Evolutionary conservation across 192 early-diverging fungal genomes (phyloP).

Genomic region (Coemansia sp.): DNA sequence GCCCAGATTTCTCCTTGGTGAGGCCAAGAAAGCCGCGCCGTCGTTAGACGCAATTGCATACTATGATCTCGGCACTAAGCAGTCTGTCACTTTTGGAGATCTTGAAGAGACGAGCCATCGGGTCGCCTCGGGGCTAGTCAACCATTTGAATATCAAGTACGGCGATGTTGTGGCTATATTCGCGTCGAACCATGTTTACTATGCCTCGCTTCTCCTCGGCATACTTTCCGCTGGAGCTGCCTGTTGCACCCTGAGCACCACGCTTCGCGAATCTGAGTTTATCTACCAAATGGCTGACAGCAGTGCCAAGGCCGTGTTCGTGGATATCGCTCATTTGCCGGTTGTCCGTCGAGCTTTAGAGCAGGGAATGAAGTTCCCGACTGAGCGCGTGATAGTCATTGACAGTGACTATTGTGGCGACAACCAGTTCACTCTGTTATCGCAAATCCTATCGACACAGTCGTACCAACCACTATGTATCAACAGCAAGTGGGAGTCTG

Average conservation of each 20-base stretch:
- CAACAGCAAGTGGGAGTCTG: slow-evolving; percentile 18
- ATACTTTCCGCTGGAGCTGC: slow-evolving; percentile 28
- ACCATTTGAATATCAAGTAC: slow-evolving; percentile 6
- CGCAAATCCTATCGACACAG: slow-evolving; percentile 5
- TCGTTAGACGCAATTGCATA: slow-evolving; percentile 19
- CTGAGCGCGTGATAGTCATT: slow-evolving; percentile 36
- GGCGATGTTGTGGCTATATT: slow-evolving; percentile 33
- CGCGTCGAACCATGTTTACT: slow-evolving; percentile 33
- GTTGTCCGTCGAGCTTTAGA: slow-evolving; percentile 15
- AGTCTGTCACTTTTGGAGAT: slow-evolving; percentile 10
- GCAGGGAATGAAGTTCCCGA: slow-evolving; percentile 9
- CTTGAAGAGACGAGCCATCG: slow-evolving; percentile 13
- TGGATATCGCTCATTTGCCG: slow-evolving; percentile 51
- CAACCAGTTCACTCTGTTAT: slow-evolving; percentile 34
- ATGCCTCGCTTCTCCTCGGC: slow-evolving; percentile 30
- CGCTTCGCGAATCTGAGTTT: slow-evolving; percentile 64
- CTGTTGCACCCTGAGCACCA: slow-evolving; percentile 36
- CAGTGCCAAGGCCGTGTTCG: slow-evolving; percentile 56
- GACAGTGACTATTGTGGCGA: slow-evolving; percentile 56
- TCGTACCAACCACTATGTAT: slow-evolving; percentile 15
- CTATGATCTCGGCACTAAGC: slow-evolving; percentile 19
- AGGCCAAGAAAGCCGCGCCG: slow-evolving; percentile 10
- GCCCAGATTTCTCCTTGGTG: slow-evolving; percentile 18
- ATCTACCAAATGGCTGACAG: slow-evolving; percentile 70
- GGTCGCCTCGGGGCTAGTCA: slow-evolving; percentile 28